Conservation (phyloP, 2,329 filamentous ascomycete species). For the Verticillium dahliae region DNA sequence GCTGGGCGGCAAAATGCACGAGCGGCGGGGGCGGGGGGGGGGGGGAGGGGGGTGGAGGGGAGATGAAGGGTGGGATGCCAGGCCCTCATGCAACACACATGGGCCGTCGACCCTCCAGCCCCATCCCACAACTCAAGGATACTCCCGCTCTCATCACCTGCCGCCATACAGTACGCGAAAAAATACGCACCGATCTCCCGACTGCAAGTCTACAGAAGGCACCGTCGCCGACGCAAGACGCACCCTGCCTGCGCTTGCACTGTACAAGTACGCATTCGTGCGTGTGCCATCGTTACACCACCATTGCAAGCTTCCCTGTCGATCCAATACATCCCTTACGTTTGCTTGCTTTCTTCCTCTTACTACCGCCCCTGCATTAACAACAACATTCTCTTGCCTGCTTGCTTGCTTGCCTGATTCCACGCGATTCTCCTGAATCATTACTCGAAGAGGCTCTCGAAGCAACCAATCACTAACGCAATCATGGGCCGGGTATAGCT, state of each 20-base stretch:
- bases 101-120: conserved; percentile 8
- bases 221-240: not conserved
- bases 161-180: conserved; percentile 8
- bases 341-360: no score
- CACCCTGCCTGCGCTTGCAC: not conserved
- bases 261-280: not conserved
- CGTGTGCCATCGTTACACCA: not conserved
- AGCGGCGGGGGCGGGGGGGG: not conserved
- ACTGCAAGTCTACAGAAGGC: not conserved
- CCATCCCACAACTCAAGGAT: conserved; percentile 12
- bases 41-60: not conserved
- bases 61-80: not conserved
- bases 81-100: not conserved
- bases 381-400: no score
- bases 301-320: not conserved
- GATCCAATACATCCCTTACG: not conserved
- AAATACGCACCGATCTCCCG: conserved; percentile 7
- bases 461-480: no score
- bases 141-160: conserved; percentile 8
- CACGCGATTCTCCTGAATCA: no score
- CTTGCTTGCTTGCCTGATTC: no score
- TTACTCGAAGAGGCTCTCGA: no score
- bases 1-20: not conserved
- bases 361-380: no score
- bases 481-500: no score